Evolutionary conservation across 495 filamentous ascomycete species (phyloP), one percentile per base, ranked within the genome.

Genomic region (Podospora comata): DNA sequence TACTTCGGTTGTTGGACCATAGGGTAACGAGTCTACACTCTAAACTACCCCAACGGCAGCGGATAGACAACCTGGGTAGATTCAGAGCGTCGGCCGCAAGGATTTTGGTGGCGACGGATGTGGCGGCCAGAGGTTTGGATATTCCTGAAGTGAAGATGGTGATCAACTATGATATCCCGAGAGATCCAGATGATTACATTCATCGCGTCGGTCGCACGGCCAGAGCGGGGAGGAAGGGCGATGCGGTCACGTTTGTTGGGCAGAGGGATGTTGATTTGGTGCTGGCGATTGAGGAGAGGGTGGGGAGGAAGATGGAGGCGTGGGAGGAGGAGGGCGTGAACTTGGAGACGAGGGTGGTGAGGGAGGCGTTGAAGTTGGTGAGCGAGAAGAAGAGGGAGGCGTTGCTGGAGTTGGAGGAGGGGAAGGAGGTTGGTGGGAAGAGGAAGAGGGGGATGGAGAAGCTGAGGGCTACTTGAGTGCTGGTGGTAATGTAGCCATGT

Each of bases 131-230:
- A 73, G 95, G 95, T 85, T 86, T 99, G 11, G 95, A 99, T 83
- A 97, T 99, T 66, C 96, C 94, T 0, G 90, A 90, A 68, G 96
- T 98, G 1, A 89, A 86, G 64, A 78, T 98, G 13, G 94, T 99
- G 7, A 81, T 99, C 62, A 98, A 99, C 76, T 98, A 92, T 75
- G 96, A 98, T 74, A 88, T 99, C 19, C 95, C 95, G 1, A 88
- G 94, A 2, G 92, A 97, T 75, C 93, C 95, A 44, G 95, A 97
- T 76, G 96, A 97, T 76, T 99, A 98, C 72, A 92, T 99, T 68
- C 95, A 99, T 79, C 90, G 95, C 23, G 94, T 97, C 65, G 95
- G 95, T 73, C 90, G 95, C 73, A 99, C 95, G 13, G 95, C 96
- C 7, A 87, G 95, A 84, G 95, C 95, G 6, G 95, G 96, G 0